Evolutionary conservation across 2,329 filamentous ascomycete genomes (phyloP).

Genomic region (Xylaria sp.): DNA sequence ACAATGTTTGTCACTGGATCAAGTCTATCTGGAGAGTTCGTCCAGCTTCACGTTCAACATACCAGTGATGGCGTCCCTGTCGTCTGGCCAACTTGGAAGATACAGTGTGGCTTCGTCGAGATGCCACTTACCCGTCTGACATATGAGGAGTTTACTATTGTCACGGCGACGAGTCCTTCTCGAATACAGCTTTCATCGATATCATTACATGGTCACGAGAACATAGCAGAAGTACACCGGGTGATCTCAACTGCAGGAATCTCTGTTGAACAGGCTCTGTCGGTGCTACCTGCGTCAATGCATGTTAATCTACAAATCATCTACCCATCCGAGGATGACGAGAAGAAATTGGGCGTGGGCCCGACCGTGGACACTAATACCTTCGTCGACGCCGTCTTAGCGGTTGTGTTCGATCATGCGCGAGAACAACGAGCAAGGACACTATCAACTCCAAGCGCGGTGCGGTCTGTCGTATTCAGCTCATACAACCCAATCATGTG

Average conservation of each 20-base stretch:
- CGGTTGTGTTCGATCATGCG: conserved; percentile 90
- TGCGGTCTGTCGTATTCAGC: conserved; percentile 91
- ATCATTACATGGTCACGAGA: conserved; percentile 59
- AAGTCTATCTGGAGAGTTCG: conserved; percentile 94
- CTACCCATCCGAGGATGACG: conserved; percentile 82
- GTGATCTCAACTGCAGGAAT: conserved; percentile 79
- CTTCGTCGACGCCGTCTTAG: conserved; percentile 85
- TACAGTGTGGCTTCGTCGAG: conserved; percentile 78
- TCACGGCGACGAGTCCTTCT: conserved; percentile 57
- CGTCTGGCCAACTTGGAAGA: conserved; percentile 85
- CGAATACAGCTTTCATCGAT: conserved; percentile 57
- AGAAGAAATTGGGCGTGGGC: conserved; percentile 73
- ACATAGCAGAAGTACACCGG: conserved; percentile 74
- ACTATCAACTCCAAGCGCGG: conserved; percentile 73
- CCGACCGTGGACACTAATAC: conserved; percentile 84
- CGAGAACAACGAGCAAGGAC: conserved; percentile 70
- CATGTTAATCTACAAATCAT: conserved; percentile 93
- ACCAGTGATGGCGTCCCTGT: conserved; percentile 89
- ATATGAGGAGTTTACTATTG: conserved; percentile 73
- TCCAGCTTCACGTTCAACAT: conserved; percentile 89
- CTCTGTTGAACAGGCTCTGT: conserved; percentile 80
- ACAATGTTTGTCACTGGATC: conserved; percentile 93
- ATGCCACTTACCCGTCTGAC: conserved; percentile 84
- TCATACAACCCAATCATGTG: conserved; percentile 92
- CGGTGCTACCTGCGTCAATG: conserved; percentile 78